Percentiles rank a stretch among this genome's conserved stretches.
Evolutionary conservation across 345 rosid genomes (phyloP).

Genomic region (Lumnitzera racemosa): DNA sequence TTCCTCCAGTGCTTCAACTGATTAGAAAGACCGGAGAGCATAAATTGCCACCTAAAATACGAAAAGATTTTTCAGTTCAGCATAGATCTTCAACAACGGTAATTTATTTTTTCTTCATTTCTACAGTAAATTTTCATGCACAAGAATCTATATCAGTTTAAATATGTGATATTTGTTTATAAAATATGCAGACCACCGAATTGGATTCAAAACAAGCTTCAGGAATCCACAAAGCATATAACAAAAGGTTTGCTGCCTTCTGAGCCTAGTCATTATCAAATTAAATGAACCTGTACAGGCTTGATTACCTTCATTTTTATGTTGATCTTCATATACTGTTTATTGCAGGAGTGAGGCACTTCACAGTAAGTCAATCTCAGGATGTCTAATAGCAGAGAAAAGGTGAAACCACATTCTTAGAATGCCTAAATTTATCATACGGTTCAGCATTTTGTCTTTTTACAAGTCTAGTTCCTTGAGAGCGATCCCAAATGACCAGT

Average conservation of each 20-base stretch:
- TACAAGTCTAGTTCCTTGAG: too few species aligned
- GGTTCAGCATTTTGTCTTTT: not conserved
- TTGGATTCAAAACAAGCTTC: slow-evolving; percentile 33
- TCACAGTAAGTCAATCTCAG: slow-evolving; percentile 31
- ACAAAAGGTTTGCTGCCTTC: slow-evolving; percentile 40
- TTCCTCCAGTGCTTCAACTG: slow-evolving; percentile 4
- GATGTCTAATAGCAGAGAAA: slow-evolving; percentile 21
- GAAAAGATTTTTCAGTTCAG: slow-evolving; percentile 25
- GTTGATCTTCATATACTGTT: not conserved
- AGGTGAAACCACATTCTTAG: slow-evolving; percentile 19
- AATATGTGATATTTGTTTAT: slow-evolving; percentile 6
- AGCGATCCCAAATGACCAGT: too few species aligned
- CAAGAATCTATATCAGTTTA: not conserved
- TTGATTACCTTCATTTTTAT: too few species aligned
- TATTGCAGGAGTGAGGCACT: slow-evolving; percentile 25
- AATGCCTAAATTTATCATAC: slow-evolving; percentile 21
- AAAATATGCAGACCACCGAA: slow-evolving; percentile 39
- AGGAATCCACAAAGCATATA: slow-evolving; percentile 24
- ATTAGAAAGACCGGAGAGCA: slow-evolving; percentile 3
- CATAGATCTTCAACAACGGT: slow-evolving; percentile 29
- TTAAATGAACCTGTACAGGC: too few species aligned
- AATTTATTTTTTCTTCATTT: slow-evolving; percentile 5
- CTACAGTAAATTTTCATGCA: not conserved
- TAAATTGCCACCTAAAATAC: slow-evolving; percentile 18
- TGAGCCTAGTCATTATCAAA: not conserved